These are phyloP conservation scores for Ustanciosporium gigantosporum DNA, from an alignment of 1,284 basidiomycete species.

Conservation along the genomic window DNA sequence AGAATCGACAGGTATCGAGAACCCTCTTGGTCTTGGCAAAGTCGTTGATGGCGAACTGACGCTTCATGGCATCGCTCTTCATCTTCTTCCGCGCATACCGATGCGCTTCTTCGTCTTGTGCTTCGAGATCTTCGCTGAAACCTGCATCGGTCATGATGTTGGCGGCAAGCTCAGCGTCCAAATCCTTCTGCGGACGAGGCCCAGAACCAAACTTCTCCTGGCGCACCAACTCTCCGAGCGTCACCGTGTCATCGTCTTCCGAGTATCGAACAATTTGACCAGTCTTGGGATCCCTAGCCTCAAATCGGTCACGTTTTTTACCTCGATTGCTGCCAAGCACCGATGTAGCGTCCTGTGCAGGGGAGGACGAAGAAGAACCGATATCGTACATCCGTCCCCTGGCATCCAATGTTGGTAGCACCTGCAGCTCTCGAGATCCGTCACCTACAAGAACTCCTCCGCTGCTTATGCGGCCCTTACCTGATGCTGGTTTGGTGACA, in stretches of 20 bases:
- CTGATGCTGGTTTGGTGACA: constrained; percentile 1
- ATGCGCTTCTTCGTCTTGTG: constrained; percentile 95
- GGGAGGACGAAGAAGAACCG: constrained; percentile 68
- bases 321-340: constrained; percentile 65
- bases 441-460: constrained; percentile 12
- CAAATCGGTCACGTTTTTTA: constrained; percentile 70
- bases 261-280: constrained; percentile 45
- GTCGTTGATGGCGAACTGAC: constrained; percentile 92
- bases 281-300: constrained; percentile 80
- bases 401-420: constrained; percentile 87
- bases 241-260: constrained; percentile 78
- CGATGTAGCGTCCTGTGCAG: constrained; percentile 51
- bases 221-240: constrained; percentile 86
- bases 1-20: constrained; percentile 74
- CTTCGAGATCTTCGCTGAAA: constrained; percentile 75
- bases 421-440: constrained; percentile 67
- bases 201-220: constrained; percentile 90
- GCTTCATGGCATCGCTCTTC: constrained; percentile 92
- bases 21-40: constrained; percentile 92
- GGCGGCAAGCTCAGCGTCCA: constrained; percentile 85
- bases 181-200: constrained; percentile 82
- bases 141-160: constrained; percentile 84
- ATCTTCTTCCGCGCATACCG: constrained; percentile 88
- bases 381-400: constrained; percentile 87
- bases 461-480: no score